Percentiles rank a stretch among this genome's conserved stretches.
These are phyloP conservation scores for Hypoxylon sp. DNA, from an alignment of 2,329 filamentous ascomycete genomes.

Conservation along the genomic window DNA sequence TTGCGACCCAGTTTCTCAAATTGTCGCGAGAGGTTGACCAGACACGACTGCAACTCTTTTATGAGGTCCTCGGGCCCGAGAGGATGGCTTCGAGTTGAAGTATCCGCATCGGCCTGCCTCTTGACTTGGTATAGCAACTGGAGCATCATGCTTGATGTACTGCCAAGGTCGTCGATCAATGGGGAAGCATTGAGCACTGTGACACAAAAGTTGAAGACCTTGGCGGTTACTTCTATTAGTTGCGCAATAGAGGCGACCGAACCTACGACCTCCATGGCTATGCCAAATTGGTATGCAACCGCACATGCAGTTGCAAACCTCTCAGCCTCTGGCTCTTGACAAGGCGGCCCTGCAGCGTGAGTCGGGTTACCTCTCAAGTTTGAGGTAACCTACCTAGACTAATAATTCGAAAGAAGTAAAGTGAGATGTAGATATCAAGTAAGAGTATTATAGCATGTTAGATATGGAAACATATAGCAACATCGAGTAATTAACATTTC, in stretches of 20 bases:
- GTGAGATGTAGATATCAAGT: not conserved
- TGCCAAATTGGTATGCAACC: not conserved
- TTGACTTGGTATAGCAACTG: slow-evolving; percentile 35
- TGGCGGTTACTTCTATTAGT: slow-evolving; percentile 27
- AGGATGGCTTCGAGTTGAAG: slow-evolving; percentile 7
- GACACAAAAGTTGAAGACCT: slow-evolving; percentile 30
- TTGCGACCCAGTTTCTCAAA: slow-evolving; percentile 30
- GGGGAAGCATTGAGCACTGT: slow-evolving; percentile 21
- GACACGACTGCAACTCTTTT: slow-evolving; percentile 22
- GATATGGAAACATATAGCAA: not conserved
- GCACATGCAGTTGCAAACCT: not conserved
- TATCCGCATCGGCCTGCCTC: slow-evolving; percentile 11
- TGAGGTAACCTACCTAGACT: not conserved
- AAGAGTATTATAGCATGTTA: not conserved
- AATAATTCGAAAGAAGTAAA: not conserved
- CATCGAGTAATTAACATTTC: not conserved
- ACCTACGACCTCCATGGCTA: slow-evolving; percentile 27
- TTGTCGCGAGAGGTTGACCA: slow-evolving; percentile 21
- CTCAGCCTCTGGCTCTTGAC: not conserved
- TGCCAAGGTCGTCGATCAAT: slow-evolving; percentile 32
- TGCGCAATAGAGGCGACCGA: slow-evolving; percentile 36
- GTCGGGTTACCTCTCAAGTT: not conserved
- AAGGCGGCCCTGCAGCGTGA: not conserved
- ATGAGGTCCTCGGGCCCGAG: slow-evolving; percentile 31
- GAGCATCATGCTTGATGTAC: slow-evolving; percentile 33